Evolutionary conservation across 208 protist species (phyloP).

Genomic region (Hexamita inflata): DNA sequence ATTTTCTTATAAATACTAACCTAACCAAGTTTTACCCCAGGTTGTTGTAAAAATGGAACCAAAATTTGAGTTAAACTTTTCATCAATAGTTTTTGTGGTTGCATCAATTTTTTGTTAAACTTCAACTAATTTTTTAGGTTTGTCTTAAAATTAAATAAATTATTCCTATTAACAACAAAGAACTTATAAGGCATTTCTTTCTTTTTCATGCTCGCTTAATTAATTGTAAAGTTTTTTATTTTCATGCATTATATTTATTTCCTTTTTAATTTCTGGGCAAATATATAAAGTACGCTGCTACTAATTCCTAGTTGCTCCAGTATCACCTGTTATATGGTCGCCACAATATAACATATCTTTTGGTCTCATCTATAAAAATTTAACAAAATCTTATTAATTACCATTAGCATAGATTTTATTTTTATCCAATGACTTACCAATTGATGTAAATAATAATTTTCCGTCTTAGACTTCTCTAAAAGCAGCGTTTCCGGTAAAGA

Average conservation of each 20-base stretch:
- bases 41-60: neutral
- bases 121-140: neutral
- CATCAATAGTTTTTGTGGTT: neutral
- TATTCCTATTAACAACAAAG: neutral
- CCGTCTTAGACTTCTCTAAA: neutral
- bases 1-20: neutral
- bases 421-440: neutral
- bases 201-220: neutral
- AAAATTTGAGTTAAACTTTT: neutral
- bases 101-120: neutral
- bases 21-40: neutral
- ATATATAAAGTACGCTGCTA: neutral
- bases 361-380: neutral
- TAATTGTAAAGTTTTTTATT: neutral
- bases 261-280: neutral
- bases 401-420: neutral
- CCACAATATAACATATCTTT: neutral
- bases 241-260: neutral
- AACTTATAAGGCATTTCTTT: neutral
- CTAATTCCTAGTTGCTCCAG: neutral
- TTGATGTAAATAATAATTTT: neutral
- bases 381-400: neutral
- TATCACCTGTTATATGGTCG: neutral
- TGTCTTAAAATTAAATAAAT: neutral
- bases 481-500: neutral